A percentile compares a stretch with the other conserved stretches of the same genome.
These are phyloP conservation scores for Gastrolobium villosum DNA, from an alignment of 306 rosid species.

Conservation along the genomic window DNA sequence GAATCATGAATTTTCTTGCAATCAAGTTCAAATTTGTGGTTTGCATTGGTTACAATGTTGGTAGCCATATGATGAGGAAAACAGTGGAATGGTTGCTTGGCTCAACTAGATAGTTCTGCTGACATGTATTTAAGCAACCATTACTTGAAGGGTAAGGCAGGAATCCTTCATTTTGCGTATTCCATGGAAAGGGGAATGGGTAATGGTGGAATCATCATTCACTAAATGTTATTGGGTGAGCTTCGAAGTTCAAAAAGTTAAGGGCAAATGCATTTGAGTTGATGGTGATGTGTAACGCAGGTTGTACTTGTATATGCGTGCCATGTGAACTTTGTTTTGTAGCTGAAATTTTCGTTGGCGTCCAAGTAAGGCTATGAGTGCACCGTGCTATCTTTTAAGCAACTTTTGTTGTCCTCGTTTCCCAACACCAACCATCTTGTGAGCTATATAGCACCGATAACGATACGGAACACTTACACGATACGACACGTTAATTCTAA, in stretches of 20 bases:
- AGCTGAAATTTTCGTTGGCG: slow-evolving; percentile 46
- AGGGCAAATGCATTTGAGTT: slow-evolving; percentile 45
- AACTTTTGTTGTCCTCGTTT: slow-evolving; percentile 34
- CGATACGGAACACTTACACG: too few species aligned
- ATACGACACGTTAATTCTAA: too few species aligned
- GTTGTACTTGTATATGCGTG: slow-evolving; percentile 42
- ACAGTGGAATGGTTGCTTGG: slow-evolving; percentile 11
- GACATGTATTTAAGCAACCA: slow-evolving; percentile 33
- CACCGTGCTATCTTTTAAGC: slow-evolving; percentile 40
- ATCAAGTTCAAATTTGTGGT: slow-evolving; percentile 52
- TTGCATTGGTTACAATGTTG: slow-evolving; percentile 53
- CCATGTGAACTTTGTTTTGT: slow-evolving; percentile 67
- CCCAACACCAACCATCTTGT: slow-evolving; percentile 15
- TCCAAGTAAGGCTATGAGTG: slow-evolving; percentile 68
- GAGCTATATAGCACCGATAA: too few species aligned
- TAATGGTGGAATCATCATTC: slow-evolving; percentile 12
- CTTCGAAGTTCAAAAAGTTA: slow-evolving; percentile 37
- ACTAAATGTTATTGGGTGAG: neutral
- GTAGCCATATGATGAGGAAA: slow-evolving; percentile 35
- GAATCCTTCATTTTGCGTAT: slow-evolving; percentile 48
- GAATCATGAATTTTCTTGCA: slow-evolving; percentile 74
- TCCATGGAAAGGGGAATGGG: slow-evolving; percentile 6
- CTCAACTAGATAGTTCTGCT: neutral
- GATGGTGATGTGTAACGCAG: slow-evolving; percentile 60
- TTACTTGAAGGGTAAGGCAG: slow-evolving; percentile 62